A percentile compares a stretch with the other conserved stretches of the same genome.
Evolutionary conservation across 2,329 filamentous ascomycete species (phyloP).

Genomic region (Fusarium marasasianum): DNA sequence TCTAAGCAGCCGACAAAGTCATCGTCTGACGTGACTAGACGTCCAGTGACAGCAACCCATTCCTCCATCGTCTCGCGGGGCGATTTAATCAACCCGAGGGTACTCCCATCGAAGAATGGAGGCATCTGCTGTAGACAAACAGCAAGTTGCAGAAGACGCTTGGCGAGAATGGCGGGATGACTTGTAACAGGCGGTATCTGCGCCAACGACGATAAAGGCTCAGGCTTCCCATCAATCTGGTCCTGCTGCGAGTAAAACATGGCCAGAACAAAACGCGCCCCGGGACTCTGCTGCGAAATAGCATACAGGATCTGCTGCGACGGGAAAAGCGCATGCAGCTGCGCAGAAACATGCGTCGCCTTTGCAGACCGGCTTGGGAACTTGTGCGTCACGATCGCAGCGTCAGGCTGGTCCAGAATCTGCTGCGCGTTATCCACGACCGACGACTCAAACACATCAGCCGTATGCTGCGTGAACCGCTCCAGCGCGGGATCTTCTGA

Average conservation of each 20-base stretch:
- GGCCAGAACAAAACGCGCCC: conserved; percentile 41
- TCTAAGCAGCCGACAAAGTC: conserved; percentile 61
- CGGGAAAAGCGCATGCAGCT: conserved; percentile 38
- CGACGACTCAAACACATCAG: conserved; percentile 34
- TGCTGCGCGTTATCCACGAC: conserved; percentile 33
- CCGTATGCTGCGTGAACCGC: conserved; percentile 39
- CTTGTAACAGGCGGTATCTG: conserved; percentile 50
- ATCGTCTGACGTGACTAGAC: conserved; percentile 60
- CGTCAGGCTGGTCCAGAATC: conserved; percentile 9
- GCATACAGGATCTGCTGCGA: conserved; percentile 33
- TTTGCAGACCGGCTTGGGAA: conserved; percentile 14
- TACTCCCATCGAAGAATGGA: conserved; percentile 42
- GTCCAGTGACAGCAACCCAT: conserved; percentile 47
- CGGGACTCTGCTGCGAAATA: conserved; percentile 37
- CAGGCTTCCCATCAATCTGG: conserved; percentile 48
- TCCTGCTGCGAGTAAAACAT: conserved; percentile 42
- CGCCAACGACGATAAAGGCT: conserved; percentile 39
- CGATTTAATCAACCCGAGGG: conserved; percentile 37
- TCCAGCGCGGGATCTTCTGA: conserved; percentile 5
- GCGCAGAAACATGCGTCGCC: conserved; percentile 19
- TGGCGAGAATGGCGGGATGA: conserved; percentile 60
- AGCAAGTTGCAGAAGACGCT: conserved; percentile 56
- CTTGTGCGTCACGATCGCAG: not conserved
- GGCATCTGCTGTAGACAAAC: conserved; percentile 58
- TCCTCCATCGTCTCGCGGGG: conserved; percentile 36